Evolutionary conservation across 2,329 filamentous ascomycete species (phyloP).

Genomic region (Eutypella sp.): DNA sequence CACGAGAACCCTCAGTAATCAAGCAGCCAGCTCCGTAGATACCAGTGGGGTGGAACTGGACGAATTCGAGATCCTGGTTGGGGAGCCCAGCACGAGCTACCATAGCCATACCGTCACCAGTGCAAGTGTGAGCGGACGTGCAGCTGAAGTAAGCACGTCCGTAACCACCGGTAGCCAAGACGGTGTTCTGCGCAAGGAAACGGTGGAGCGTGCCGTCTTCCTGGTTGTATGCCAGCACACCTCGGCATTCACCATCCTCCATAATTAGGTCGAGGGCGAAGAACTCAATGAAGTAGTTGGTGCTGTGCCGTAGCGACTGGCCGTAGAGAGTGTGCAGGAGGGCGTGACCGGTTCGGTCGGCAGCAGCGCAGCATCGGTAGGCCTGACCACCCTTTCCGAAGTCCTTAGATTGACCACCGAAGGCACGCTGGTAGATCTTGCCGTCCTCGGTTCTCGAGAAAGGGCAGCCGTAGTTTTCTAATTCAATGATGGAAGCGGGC

Average conservation of each 20-base stretch:
- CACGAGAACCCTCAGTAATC: conserved; percentile 96
- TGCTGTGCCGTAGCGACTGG: conserved; percentile 94
- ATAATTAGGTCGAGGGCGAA: conserved; percentile 96
- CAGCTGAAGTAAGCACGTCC: conserved; percentile 98
- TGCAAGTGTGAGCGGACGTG: conserved; percentile 97
- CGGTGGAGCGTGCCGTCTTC: conserved; percentile 97
- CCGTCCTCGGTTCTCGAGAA: conserved; percentile 96
- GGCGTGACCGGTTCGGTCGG: conserved; percentile 94
- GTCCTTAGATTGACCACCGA: conserved; percentile 94
- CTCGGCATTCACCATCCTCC: conserved; percentile 94
- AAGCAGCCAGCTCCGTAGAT: conserved; percentile 97
- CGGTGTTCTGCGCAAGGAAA: conserved; percentile 94
- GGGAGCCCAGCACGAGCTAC: conserved; percentile 94
- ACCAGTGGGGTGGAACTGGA: conserved; percentile 98
- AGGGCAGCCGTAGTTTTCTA: conserved; percentile 96
- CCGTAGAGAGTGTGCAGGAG: conserved; percentile 98
- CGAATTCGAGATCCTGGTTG: conserved; percentile 99
- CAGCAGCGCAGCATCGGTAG: conserved; percentile 93
- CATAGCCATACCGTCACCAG: conserved; percentile 99
- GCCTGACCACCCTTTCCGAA: conserved; percentile 96
- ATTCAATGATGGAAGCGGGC: conserved; percentile 83
- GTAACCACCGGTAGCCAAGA: conserved; percentile 94
- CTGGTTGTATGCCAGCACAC: conserved; percentile 96
- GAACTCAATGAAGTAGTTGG: conserved; percentile 99
- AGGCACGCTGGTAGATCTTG: conserved; percentile 97